Conservation (phyloP, 306 rosid species). For the Sicyos baderoa region DNA sequence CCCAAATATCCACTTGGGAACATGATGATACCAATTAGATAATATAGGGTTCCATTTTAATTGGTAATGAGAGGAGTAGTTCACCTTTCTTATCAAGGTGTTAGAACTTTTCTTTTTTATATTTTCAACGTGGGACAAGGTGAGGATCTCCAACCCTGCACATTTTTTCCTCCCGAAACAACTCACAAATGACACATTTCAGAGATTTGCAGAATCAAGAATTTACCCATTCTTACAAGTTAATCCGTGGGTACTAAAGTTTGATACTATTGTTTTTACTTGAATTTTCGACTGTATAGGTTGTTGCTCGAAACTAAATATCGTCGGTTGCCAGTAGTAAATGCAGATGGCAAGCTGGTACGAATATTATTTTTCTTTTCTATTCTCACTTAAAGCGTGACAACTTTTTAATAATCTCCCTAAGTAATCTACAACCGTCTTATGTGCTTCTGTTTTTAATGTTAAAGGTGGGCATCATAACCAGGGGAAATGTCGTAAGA, state of each 20-base stretch:
- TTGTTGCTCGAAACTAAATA: conserved; percentile 83
- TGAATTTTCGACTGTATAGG: conserved; percentile 27
- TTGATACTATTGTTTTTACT: neutral
- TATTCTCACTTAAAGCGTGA: neutral
- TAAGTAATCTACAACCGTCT: conserved; percentile 18
- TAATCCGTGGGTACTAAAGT: neutral
- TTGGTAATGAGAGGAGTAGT: no score
- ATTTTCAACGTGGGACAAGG: no score
- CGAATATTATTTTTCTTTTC: conserved; percentile 11
- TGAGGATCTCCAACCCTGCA: no score
- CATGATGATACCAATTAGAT: no score
- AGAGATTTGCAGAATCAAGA: neutral
- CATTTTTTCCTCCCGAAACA: neutral
- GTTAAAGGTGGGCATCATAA: conserved; percentile 72
- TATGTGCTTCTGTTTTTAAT: conserved; percentile 24
- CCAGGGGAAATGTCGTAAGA: conserved; percentile 81
- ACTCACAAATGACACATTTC: neutral
- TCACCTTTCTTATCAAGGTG: no score
- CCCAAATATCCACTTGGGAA: no score
- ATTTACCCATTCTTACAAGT: neutral
- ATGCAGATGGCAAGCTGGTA: conserved; percentile 72
- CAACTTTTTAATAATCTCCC: neutral
- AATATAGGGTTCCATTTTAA: no score
- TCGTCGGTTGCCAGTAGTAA: conserved; percentile 86
- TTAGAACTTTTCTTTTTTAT: no score